Evolutionary conservation across 805 yeast species (phyloP).

Genomic region (Ogataea ganodermae): DNA sequence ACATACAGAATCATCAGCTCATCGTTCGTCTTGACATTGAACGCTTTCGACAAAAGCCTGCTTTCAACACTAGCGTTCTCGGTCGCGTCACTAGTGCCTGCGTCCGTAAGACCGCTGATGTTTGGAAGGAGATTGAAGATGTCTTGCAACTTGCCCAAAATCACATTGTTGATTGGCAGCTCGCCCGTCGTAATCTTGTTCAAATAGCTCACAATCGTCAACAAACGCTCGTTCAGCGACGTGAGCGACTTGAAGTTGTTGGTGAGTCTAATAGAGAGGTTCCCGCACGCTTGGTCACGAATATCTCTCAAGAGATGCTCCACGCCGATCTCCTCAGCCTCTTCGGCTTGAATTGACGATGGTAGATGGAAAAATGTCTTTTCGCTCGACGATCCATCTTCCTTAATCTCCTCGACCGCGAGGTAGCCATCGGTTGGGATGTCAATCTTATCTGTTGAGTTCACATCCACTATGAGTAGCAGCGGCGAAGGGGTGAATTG

Average conservation of each 20-base stretch:
- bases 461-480: constrained; percentile 87
- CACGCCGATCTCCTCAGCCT: constrained; percentile 98
- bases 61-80: constrained; percentile 21
- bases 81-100: constrained; percentile 16
- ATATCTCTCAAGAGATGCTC: constrained; percentile 94
- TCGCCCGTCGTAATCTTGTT: constrained; percentile 68
- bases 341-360: constrained; percentile 92
- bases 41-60: constrained; percentile 61
- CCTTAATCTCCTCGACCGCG: constrained; percentile 93
- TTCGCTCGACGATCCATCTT: constrained; percentile 92
- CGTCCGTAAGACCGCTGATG: constrained; percentile 40
- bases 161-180: constrained; percentile 86
- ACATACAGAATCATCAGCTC: constrained; percentile 93
- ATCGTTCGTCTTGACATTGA: constrained; percentile 92
- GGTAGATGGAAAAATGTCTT: constrained; percentile 93
- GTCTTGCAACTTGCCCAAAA: constrained; percentile 90
- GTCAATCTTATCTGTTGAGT: constrained; percentile 74
- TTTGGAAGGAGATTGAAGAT: constrained; percentile 92
- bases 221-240: constrained; percentile 78
- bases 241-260: constrained; percentile 85
- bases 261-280: constrained; percentile 81
- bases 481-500: constrained; percentile 80
- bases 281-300: constrained; percentile 95
- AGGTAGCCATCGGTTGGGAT: constrained; percentile 94
- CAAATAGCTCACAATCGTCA: constrained; percentile 76